These are phyloP conservation scores for Stagonosporopsis chrysanthemi DNA, from an alignment of 2,329 filamentous ascomycete genomes.

Conservation along the genomic window DNA sequence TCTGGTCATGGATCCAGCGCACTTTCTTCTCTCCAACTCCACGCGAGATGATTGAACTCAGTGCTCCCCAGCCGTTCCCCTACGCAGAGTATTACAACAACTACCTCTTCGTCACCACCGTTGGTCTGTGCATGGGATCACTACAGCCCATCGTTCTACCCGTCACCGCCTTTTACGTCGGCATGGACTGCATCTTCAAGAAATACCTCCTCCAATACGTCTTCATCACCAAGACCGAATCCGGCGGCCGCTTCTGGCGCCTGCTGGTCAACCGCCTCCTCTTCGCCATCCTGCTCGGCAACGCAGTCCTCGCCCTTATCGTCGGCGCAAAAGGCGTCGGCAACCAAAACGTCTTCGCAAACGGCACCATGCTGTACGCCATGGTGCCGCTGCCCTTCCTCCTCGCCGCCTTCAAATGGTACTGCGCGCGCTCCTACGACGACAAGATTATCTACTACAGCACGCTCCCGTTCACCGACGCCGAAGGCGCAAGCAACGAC, in stretches of 20 bases:
- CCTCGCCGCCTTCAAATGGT: conserved; percentile 83
- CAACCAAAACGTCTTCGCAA: conserved; percentile 50
- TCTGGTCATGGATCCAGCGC: conserved; percentile 80
- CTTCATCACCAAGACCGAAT: conserved; percentile 95
- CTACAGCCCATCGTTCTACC: conserved; percentile 88
- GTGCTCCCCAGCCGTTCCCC: conserved; percentile 88
- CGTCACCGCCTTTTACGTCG: conserved; percentile 87
- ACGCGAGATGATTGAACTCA: conserved; percentile 88
- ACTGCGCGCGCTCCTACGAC: conserved; percentile 79
- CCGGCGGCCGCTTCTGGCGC: conserved; percentile 90
- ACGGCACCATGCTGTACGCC: conserved; percentile 67
- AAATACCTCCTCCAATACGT: conserved; percentile 88
- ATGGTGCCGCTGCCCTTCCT: conserved; percentile 79
- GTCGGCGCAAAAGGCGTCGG: conserved; percentile 71
- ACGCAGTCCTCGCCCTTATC: conserved; percentile 78
- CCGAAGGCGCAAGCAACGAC: conserved; percentile 58
- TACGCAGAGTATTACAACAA: conserved; percentile 98
- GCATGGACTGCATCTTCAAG: conserved; percentile 85
- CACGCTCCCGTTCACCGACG: conserved; percentile 59
- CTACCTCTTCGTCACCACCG: conserved; percentile 90
- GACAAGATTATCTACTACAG: conserved; percentile 80
- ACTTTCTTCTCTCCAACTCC: conserved; percentile 87
- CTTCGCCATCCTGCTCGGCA: conserved; percentile 78
- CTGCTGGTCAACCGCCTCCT: conserved; percentile 90
- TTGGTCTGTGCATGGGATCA: conserved; percentile 81